Evolutionary conservation across 2,329 filamentous ascomycete genomes (phyloP).

Genomic region (Cladophialophora carrionii): DNA sequence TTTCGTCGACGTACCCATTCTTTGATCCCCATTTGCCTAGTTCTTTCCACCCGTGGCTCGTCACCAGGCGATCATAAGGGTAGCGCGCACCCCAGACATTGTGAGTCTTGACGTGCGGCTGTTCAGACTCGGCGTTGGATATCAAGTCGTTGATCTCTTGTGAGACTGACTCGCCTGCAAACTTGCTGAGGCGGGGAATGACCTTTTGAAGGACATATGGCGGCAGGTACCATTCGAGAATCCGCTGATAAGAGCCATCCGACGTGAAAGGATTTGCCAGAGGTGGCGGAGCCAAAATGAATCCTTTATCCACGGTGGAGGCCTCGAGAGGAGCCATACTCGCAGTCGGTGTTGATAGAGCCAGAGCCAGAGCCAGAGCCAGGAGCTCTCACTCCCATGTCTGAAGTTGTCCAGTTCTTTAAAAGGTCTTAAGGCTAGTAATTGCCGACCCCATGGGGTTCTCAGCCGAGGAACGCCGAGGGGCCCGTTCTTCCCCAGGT

Average conservation of each 20-base stretch:
- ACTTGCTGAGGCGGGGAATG: constrained; percentile 37
- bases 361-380: not conserved
- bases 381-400: not conserved
- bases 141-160: constrained; percentile 38
- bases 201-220: constrained; percentile 61
- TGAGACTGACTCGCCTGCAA: constrained; percentile 44
- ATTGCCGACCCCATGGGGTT: too few species aligned
- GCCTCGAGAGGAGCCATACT: constrained; percentile 10
- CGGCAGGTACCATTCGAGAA: constrained; percentile 42
- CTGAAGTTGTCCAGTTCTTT: not conserved
- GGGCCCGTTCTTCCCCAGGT: too few species aligned
- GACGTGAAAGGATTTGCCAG: constrained; percentile 37
- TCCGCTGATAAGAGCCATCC: constrained; percentile 34
- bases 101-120: constrained; percentile 38
- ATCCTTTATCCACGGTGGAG: constrained; percentile 36
- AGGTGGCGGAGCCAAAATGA: constrained; percentile 31
- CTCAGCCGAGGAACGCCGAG: too few species aligned
- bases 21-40: constrained; percentile 44
- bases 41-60: constrained; percentile 41
- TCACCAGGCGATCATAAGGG: constrained; percentile 37
- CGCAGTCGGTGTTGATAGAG: not conserved
- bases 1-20: constrained; percentile 36
- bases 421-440: too few species aligned
- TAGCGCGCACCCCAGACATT: constrained; percentile 41
- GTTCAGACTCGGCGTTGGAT: constrained; percentile 38